These are phyloP conservation scores for Eustoma russellianum DNA, from an alignment of 257 asterid species.

Conservation along the genomic window DNA sequence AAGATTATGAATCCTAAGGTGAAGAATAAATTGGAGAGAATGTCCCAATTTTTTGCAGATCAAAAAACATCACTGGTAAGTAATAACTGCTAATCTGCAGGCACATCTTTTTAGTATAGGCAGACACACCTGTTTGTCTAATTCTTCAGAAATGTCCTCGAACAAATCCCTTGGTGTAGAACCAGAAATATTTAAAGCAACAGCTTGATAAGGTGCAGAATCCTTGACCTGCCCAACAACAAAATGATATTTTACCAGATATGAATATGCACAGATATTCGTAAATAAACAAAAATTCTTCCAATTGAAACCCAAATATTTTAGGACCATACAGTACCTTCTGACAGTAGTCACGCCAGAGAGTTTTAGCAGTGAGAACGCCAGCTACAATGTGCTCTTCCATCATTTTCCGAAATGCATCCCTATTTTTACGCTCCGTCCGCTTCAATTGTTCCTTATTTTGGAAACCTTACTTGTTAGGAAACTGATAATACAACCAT, in stretches of 20 bases:
- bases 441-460: slow-evolving; percentile 75
- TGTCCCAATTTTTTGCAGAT: no score
- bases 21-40: no score
- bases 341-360: slow-evolving; percentile 85
- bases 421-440: slow-evolving; percentile 87
- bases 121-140: slow-evolving; percentile 66
- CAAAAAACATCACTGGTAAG: no score
- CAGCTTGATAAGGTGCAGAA: slow-evolving; percentile 71
- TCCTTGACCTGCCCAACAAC: slow-evolving; percentile 57
- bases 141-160: slow-evolving; percentile 74
- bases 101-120: no score
- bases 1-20: no score
- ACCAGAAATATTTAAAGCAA: slow-evolving; percentile 74
- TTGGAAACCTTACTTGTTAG: neutral
- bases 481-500: neutral
- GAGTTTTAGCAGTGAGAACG: slow-evolving; percentile 75
- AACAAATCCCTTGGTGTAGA: slow-evolving; percentile 93
- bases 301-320: neutral
- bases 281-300: slow-evolving; percentile 1
- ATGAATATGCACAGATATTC: neutral
- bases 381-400: slow-evolving; percentile 81
- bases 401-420: slow-evolving; percentile 83
- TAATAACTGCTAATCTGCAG: no score
- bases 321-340: slow-evolving; percentile 30
- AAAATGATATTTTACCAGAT: neutral